Conservation (phyloP, 495 filamentous ascomycete species). For the Podospora didyma region DNA sequence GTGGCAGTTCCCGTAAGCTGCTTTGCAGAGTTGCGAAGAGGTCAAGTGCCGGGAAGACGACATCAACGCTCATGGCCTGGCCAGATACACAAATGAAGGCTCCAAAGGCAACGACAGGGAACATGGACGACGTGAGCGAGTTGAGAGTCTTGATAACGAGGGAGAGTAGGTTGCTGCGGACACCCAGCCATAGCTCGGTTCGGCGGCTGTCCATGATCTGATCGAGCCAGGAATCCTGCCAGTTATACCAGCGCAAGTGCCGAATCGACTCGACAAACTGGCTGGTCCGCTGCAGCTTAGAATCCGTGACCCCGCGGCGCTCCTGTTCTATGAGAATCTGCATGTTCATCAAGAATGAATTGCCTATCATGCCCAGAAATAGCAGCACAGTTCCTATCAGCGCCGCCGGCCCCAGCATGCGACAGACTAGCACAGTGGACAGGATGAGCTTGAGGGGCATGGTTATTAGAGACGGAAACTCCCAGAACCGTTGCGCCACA, state of each 20-base stretch:
- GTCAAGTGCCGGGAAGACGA: constrained; percentile 78
- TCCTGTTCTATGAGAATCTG: constrained; percentile 59
- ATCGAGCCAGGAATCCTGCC: constrained; percentile 75
- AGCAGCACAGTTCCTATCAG: constrained; percentile 66
- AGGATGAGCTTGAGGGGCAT: constrained; percentile 66
- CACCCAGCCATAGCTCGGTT: constrained; percentile 59
- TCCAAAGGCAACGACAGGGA: constrained; percentile 74
- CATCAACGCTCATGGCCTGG: constrained; percentile 62
- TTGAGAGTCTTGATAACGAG: constrained; percentile 60
- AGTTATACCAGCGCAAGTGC: constrained; percentile 84
- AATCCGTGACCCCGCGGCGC: constrained; percentile 65
- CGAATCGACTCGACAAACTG: constrained; percentile 81
- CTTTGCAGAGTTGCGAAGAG: constrained; percentile 69
- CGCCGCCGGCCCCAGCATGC: constrained; percentile 73
- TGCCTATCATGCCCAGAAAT: constrained; percentile 59
- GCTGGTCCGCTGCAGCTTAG: constrained; percentile 65
- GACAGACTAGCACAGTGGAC: constrained; percentile 66
- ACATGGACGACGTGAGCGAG: constrained; percentile 59
- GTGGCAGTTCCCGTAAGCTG: constrained; percentile 65
- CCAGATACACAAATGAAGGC: constrained; percentile 69
- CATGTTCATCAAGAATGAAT: constrained; percentile 56
- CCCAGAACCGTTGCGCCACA: constrained; percentile 78
- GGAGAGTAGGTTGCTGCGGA: constrained; percentile 60
- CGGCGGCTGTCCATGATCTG: constrained; percentile 68
- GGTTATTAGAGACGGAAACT: constrained; percentile 62